Percentiles rank a stretch among this genome's conserved stretches.
These are phyloP conservation scores for Backusella mclennaniae DNA, from an alignment of 192 early-diverging fungal genomes.

Conservation along the genomic window DNA sequence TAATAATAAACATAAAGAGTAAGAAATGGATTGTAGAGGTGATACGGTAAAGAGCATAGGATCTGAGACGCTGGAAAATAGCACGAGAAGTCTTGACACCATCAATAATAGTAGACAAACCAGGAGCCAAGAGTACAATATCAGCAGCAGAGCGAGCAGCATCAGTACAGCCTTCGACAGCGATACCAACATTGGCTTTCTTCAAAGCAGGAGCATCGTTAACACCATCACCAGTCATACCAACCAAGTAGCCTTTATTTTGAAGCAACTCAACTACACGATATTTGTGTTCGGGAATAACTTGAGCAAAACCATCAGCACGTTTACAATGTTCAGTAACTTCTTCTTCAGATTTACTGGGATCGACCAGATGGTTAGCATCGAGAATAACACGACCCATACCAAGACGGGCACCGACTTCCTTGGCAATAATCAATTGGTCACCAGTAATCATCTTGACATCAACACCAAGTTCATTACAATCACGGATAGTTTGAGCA, in stretches of 20 bases:
- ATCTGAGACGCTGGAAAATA: slow-evolving; percentile 90
- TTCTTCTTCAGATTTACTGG: slow-evolving; percentile 60
- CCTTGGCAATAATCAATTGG: slow-evolving; percentile 89
- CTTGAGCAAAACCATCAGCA: slow-evolving; percentile 92
- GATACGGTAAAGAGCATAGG: slow-evolving; percentile 88
- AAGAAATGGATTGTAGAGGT: slow-evolving; percentile 94
- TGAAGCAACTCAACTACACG: slow-evolving; percentile 87
- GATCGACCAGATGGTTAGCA: slow-evolving; percentile 71
- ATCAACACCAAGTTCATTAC: slow-evolving; percentile 74
- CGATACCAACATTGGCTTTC: slow-evolving; percentile 95
- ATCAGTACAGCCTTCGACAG: slow-evolving; percentile 89
- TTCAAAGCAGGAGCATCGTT: slow-evolving; percentile 97
- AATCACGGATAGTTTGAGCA: slow-evolving; percentile 79
- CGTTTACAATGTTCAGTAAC: slow-evolving; percentile 74
- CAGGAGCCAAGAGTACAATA: slow-evolving; percentile 85
- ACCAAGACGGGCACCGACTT: slow-evolving; percentile 80
- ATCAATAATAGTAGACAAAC: slow-evolving; percentile 87
- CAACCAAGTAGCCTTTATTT: slow-evolving; percentile 72
- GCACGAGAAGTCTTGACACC: slow-evolving; percentile 82
- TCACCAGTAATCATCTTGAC: slow-evolving; percentile 97
- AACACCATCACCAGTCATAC: slow-evolving; percentile 96
- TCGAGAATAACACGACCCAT: slow-evolving; percentile 86
- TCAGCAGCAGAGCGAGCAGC: slow-evolving; percentile 90
- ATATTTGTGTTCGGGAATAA: slow-evolving; percentile 96
- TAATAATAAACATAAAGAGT: slow-evolving; percentile 90